phyloP scores from a whole-genome alignment of 495 filamentous ascomycete genomes.

The Chaetomium tenue region DNA sequence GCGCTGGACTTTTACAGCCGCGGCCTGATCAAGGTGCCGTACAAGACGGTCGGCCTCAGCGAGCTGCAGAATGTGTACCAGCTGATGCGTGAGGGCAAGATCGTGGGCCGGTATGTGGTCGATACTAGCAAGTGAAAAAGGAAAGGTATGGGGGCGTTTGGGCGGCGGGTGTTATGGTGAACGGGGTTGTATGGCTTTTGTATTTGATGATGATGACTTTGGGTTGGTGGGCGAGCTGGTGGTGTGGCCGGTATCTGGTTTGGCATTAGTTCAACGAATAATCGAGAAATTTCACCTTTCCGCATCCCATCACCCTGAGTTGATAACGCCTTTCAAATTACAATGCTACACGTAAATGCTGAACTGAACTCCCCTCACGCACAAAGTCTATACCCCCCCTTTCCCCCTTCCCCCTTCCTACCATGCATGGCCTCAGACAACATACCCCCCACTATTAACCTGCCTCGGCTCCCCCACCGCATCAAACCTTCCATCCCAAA shows the following conservation, averaged over 20 bases:
- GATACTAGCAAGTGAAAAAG: constrained; percentile 53
- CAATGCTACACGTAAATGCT: background rate
- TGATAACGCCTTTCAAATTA: background rate
- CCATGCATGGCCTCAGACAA: no score
- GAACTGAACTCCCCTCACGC: background rate
- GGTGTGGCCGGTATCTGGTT: background rate
- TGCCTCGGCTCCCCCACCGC: constrained; percentile 71
- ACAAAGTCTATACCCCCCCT: no score
- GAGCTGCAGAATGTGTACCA: constrained; percentile 76
- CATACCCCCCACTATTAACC: constrained; percentile 66
- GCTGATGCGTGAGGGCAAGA: constrained; percentile 70
- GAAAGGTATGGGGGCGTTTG: constrained; percentile 10
- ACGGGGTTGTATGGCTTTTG: background rate
- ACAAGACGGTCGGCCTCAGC: constrained; percentile 75
- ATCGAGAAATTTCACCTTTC: background rate
- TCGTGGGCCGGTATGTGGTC: constrained; percentile 85
- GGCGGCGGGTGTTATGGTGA: background rate
- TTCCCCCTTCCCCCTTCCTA: no score
- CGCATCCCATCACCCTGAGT: background rate
- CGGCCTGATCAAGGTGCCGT: constrained; percentile 81
- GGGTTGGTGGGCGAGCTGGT: background rate
- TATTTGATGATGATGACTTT: background rate
- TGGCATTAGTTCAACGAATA: background rate
- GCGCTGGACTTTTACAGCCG: constrained; percentile 84
- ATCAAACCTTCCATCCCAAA: constrained; percentile 65